These are phyloP conservation scores for Ilyonectria destructans DNA, from an alignment of 2,329 filamentous ascomycete species.

Conservation along the genomic window DNA sequence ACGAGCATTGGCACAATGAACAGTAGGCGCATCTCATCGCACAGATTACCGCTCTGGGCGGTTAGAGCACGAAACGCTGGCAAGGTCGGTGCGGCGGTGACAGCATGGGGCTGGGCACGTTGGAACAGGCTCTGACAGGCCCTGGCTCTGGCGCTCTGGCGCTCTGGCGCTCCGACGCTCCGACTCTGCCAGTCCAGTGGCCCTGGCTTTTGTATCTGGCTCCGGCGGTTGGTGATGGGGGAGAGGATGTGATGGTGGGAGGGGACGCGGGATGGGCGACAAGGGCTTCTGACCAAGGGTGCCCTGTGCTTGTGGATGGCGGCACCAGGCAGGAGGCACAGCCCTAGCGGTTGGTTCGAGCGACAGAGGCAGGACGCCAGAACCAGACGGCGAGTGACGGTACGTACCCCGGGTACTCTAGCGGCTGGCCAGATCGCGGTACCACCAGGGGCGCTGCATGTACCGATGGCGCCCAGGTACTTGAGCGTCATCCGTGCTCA, in stretches of 20 bases:
- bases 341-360: constrained; percentile 34
- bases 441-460: constrained; percentile 24
- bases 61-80: constrained; percentile 10
- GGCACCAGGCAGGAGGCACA: constrained; percentile 31
- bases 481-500: constrained; percentile 45
- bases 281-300: constrained; percentile 4
- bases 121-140: background rate
- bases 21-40: constrained; percentile 38
- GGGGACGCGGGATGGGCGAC: constrained; percentile 7
- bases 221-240: constrained; percentile 1
- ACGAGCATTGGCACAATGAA: constrained; percentile 3
- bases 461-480: constrained; percentile 30
- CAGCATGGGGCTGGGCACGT: constrained; percentile 35
- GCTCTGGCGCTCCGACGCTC: background rate
- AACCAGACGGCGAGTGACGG: background rate
- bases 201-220: background rate
- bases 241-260: constrained; percentile 5
- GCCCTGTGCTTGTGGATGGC: constrained; percentile 22
- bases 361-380: constrained; percentile 2
- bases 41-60: constrained; percentile 48
- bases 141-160: background rate
- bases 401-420: constrained; percentile 31
- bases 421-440: constrained; percentile 31
- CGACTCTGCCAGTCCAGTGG: background rate
- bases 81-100: background rate